Base-by-base conservation (phyloP, 202 grass and related monocot species). In the Panicum virgatum region DNA sequence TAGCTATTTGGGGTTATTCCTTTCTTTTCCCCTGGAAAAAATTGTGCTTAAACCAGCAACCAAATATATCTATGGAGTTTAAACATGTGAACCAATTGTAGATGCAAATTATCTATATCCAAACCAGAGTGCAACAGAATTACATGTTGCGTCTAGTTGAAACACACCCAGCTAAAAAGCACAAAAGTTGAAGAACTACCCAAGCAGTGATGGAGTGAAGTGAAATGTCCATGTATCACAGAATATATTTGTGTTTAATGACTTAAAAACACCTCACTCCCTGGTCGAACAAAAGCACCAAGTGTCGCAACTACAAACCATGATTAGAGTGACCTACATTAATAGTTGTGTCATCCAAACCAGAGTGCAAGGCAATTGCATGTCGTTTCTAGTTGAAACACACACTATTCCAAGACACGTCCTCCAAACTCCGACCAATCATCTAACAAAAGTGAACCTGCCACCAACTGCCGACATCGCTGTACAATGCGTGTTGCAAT, bases 1-100 rank as follows among this genome's bases (percentile, higher is more conserved):
- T 7, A 19, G 70, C 0, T 48, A 10, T 77, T 59, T 59, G 4
- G 48, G 59, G 36, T 32, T 45, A 39, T 6, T 65, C 59, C 61
- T 76, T 75, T 60, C 8, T 60, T 86, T 81, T 76, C 39, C 58
- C 76, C 8, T 71, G 3, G 16, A 37, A 12, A 63, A 70, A 29
- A 10, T 45, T 56, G 37, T 76, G 56, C 11, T 45, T 52, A 46
- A 84, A 70, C 43, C 66, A 46, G 66, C 7, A 77, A 19, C 11
- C 25, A 64, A 25, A 45, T 56, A 25, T 39, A 78, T 44, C 12
- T 34, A 15, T 36, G 20, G 37, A 34, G 12, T 36, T 32, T 15
- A 73, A 66, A 65, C 23, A 72, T 27, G 12, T 5, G 20, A 58
- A 25, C 25, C 37, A 79, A 48, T 58, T 64, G 18, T 53, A 68